Evolutionary conservation across 1,139 yeast species (phyloP).

Genomic region (Saccharomyces hybrid): DNA sequence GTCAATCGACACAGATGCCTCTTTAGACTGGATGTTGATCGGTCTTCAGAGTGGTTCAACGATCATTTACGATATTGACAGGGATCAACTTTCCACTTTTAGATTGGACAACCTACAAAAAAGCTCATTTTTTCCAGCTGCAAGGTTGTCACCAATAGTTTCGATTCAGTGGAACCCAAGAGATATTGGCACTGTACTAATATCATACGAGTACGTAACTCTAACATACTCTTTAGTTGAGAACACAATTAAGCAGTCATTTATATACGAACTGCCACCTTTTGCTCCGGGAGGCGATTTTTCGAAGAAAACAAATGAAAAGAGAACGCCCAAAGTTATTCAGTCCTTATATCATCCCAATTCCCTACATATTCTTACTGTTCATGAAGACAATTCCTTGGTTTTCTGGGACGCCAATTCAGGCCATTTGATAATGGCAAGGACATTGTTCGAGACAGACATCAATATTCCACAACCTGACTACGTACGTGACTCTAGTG

Average conservation of each 20-base stretch:
- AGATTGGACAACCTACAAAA: constrained; percentile 70
- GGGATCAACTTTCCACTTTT: constrained; percentile 59
- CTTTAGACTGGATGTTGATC: constrained; percentile 76
- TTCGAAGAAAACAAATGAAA: constrained; percentile 13
- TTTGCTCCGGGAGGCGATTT: constrained; percentile 57
- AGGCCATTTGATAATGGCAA: constrained; percentile 66
- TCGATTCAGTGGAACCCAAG: constrained; percentile 79
- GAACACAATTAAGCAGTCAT: constrained; percentile 47
- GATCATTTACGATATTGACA: constrained; percentile 74
- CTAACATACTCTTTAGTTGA: constrained; percentile 61
- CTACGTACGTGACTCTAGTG: constrained; percentile 8
- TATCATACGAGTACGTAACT: constrained; percentile 66
- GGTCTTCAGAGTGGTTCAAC: constrained; percentile 76
- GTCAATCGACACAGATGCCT: constrained; percentile 69
- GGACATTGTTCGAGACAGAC: constrained; percentile 60
- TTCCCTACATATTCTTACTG: constrained; percentile 74
- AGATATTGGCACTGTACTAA: constrained; percentile 70
- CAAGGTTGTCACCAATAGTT: constrained; percentile 48
- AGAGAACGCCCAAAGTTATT: constrained; percentile 44
- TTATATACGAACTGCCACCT: constrained; percentile 54
- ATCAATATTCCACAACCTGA: constrained; percentile 47
- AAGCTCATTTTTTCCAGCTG: constrained; percentile 29
- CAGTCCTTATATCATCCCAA: constrained; percentile 87
- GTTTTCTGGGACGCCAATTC: constrained; percentile 89
- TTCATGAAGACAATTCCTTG: constrained; percentile 73